Conservation (phyloP, 192 early-diverging fungal species). For the Backusella westeae region DNA sequence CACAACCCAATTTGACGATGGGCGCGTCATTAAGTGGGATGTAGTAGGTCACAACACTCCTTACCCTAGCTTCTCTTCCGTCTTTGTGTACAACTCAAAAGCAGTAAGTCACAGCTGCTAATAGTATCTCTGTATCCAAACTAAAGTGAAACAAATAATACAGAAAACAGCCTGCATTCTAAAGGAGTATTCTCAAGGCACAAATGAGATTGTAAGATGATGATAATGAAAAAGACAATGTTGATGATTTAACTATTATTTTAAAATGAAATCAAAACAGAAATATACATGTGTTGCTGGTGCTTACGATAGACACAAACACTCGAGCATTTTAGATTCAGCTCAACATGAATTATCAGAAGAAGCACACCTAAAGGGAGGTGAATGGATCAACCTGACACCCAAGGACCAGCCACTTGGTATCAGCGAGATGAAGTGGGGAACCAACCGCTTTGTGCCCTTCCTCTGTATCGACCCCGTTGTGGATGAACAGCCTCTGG, state of each 20-base stretch:
- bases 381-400: constrained; percentile 43
- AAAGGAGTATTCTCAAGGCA: constrained; percentile 58
- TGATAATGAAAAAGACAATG: background rate
- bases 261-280: constrained; percentile 5
- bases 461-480: constrained; percentile 50
- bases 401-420: constrained; percentile 42
- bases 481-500: constrained; percentile 36
- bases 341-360: constrained; percentile 57
- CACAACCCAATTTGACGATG: constrained; percentile 45
- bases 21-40: constrained; percentile 51
- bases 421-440: constrained; percentile 61
- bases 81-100: constrained; percentile 51
- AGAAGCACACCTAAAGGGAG: constrained; percentile 53
- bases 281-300: constrained; percentile 60
- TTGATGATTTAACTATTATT: no score
- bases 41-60: constrained; percentile 45
- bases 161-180: constrained; percentile 59
- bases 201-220: constrained; percentile 48
- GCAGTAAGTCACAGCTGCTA: constrained; percentile 26
- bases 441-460: constrained; percentile 55
- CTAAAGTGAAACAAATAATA: background rate
- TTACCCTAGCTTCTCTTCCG: constrained; percentile 45
- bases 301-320: constrained; percentile 51
- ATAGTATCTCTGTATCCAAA: background rate
- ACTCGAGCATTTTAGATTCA: constrained; percentile 45